Evolutionary conservation across 768 basidiomycete genomes (phyloP), one percentile per base, ranked within the genome.

Genomic region (Boletus fagicola): DNA sequence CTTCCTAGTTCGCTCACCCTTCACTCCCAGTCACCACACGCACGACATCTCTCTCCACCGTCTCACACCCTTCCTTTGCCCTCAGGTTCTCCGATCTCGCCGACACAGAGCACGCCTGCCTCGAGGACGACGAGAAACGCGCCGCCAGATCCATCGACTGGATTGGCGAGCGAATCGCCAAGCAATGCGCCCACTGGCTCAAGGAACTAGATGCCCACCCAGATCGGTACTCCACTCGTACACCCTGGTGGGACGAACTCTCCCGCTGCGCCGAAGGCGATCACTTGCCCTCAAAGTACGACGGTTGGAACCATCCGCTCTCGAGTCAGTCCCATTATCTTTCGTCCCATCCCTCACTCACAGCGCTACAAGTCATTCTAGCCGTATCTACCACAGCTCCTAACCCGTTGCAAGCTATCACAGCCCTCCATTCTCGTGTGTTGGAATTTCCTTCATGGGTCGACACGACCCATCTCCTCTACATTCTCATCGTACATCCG

Each of bases 191-290:
- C 9, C 81, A 78, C 67, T 94, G 92, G 92, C 79, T 90, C 31
- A 83, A 85, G 42, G 84, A 88, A 64, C 66, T 85, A 44, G 83
- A 88, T 57, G 76, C 72, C 31, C 57, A 72, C 4, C 75, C 74
- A 12, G 77, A 79, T 45, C 74, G 70, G 38, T 74, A 80, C 42
- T 48, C 64, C 1, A 53, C 74, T 44, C 75, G 81, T 49, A 84
- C 88, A 11, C 91, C 90, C 1, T 94, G 92, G 92, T 94, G 92
- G 92, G 87, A 91, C 60, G 92, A 94, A 68, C 78, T 94, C 39
- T 78, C 80, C 63, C 79, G 83, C 12, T 94, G 92, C 69, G 78
- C 81, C 1, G 87, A 93, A 67, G 90, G 88, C 0, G 90, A 93
- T 65, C 78, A 83, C 69, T 76, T 86, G 11, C 92, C 92, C 11